Evolutionary conservation across 176 grass and related monocot genomes (phyloP), one percentile per base, ranked within the genome.

Genomic region (Microstegium vimineum): DNA sequence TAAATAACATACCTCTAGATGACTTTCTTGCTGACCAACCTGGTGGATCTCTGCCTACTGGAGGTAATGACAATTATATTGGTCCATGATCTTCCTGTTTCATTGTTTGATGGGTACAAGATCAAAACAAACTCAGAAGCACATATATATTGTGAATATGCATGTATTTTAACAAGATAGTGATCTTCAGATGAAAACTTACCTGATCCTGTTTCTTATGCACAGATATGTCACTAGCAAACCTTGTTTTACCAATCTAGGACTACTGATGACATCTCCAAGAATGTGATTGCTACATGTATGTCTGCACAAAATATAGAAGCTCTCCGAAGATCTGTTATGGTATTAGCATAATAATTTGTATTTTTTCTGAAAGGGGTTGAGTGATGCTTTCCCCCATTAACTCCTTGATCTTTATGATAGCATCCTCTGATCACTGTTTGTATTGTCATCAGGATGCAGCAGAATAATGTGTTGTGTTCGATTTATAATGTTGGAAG

Each of bases 281-380:
- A 95, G 87, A 95, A 95, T 88, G 84, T 98, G 52, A 79, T 98
- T 88, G 86, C 85, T 49, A 77, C 95, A 84, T 95, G 85, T 81
- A 90, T 91, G 38, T 91, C 86, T 79, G 60, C 80, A 73, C 84
- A 69, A 61, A 84, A 91, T 37, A 84, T 80, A 30, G 75, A 91
- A 83, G 73, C 88, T 77, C 74, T 95, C 38, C 65, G 90, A 69
- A 98, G 76, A 86, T 91, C 90, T 84, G 82, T 98, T 62, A 87
- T 91, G 90, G 95, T 98, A 86, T 69, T 47, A 30, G 11, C 40
- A 74, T 85, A 66, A 10, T 28, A 3, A 20, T 71, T 85, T 51
- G 16, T 13, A 15, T 23, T 66, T 82, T 87, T 37, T 69, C 27
- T 32, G 12, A 14, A 71, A 66, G 22, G 52, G 43, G 66, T 77